These are phyloP conservation scores for Moesziomyces parantarcticus DNA, from an alignment of 1,284 basidiomycete genomes.

Conservation along the genomic window DNA sequence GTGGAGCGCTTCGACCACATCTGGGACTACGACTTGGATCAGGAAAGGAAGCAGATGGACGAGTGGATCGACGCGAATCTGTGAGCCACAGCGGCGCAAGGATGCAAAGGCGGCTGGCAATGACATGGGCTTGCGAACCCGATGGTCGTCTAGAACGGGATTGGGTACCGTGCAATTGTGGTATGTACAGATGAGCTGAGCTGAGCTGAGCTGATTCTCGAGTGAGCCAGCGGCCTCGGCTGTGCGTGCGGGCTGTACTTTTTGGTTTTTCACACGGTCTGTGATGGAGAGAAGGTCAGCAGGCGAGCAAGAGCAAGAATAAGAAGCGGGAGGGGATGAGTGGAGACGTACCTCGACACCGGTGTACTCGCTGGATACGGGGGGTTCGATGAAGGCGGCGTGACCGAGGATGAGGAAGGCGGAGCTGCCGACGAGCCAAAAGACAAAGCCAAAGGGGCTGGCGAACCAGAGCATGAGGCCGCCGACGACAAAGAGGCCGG, in stretches of 20 bases:
- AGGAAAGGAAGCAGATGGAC: constrained; percentile 20
- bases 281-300: not conserved
- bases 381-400: constrained; percentile 84
- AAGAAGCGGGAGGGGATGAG: not conserved
- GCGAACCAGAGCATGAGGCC: constrained; percentile 64
- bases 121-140: no score
- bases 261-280: constrained; percentile 5
- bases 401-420: constrained; percentile 75
- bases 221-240: no score
- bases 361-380: constrained; percentile 88
- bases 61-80: constrained; percentile 24
- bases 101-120: not conserved
- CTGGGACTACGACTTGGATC: constrained; percentile 44
- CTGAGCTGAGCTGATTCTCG: not conserved
- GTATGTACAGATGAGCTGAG: constrained; percentile 1
- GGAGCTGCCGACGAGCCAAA: constrained; percentile 69
- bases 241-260: no score
- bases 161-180: not conserved
- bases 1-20: constrained; percentile 32
- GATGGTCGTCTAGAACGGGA: not conserved
- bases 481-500: constrained; percentile 69
- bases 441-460: constrained; percentile 62
- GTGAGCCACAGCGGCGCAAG: not conserved
- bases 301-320: not conserved
- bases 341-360: constrained; percentile 72